phyloP scores from a whole-genome alignment of 1,139 yeast species.

The Taphrina wiesneri region DNA sequence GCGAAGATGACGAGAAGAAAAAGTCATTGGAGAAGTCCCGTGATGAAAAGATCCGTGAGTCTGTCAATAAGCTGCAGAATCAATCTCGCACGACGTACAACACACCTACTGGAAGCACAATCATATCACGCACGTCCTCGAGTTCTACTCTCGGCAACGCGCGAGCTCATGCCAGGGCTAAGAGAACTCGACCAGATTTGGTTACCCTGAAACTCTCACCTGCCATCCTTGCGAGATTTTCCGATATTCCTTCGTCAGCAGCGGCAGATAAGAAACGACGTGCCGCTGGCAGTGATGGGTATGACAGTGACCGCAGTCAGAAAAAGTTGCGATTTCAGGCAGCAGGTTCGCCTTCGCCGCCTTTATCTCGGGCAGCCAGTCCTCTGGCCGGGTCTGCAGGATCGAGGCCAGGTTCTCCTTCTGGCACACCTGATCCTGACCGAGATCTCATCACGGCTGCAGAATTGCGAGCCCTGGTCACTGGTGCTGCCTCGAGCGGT shows the following conservation, averaged over 20 bases:
- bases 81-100: constrained; percentile 27
- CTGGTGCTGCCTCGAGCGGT: constrained; percentile 7
- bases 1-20: constrained; percentile 31
- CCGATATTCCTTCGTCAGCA: constrained; percentile 24
- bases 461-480: constrained; percentile 18
- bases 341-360: constrained; percentile 8
- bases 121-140: constrained; percentile 28
- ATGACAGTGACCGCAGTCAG: constrained; percentile 30
- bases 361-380: constrained; percentile 15
- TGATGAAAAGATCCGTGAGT: constrained; percentile 30
- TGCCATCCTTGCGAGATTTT: background rate
- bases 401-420: background rate
- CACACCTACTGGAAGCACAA: constrained; percentile 18
- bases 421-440: constrained; percentile 21
- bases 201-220: constrained; percentile 11
- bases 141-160: constrained; percentile 19
- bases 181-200: constrained; percentile 7
- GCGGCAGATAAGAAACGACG: constrained; percentile 14
- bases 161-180: constrained; percentile 15
- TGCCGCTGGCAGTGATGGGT: constrained; percentile 26
- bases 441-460: constrained; percentile 22
- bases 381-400: background rate
- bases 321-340: constrained; percentile 28
- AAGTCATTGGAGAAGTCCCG: constrained; percentile 23
- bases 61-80: constrained; percentile 28